A percentile compares a stretch with the other conserved stretches of the same genome.
These are phyloP conservation scores for Talaromyces trachyspermus DNA, from an alignment of 495 filamentous ascomycete species.

Conservation along the genomic window DNA sequence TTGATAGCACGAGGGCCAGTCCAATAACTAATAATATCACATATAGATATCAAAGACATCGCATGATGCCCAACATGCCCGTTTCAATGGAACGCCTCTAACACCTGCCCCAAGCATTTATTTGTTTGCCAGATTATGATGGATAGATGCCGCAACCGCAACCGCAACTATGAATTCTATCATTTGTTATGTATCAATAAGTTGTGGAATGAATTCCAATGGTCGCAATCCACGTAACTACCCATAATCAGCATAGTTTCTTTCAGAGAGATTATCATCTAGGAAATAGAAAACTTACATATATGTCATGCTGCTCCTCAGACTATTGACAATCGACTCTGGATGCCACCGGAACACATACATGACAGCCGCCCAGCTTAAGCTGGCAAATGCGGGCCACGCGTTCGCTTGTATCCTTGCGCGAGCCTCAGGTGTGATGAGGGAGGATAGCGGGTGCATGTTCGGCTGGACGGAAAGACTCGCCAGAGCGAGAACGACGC, in stretches of 20 bases:
- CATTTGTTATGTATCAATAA: constrained; percentile 83
- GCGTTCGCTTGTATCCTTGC: constrained; percentile 56
- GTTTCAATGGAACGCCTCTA: no score
- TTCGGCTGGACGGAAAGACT: constrained; percentile 69
- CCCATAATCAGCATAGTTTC: constrained; percentile 14
- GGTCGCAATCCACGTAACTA: constrained; percentile 65
- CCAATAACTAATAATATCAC: no score
- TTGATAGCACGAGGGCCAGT: no score
- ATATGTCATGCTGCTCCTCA: constrained; percentile 96
- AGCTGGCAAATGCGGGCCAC: constrained; percentile 83
- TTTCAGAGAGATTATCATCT: not conserved
- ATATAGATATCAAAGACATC: no score
- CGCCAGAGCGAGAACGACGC: constrained; percentile 75
- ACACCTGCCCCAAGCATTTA: no score
- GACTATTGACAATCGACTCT: constrained; percentile 77
- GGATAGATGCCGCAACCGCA: no score
- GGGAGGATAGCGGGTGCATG: constrained; percentile 35
- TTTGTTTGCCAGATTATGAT: no score
- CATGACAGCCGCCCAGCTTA: constrained; percentile 92
- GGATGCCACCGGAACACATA: constrained; percentile 89
- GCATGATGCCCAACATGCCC: no score
- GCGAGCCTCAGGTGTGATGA: constrained; percentile 36
- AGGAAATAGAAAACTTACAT: constrained; percentile 59
- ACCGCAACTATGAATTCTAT: no score
- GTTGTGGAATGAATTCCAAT: constrained; percentile 75